phyloP scores from a whole-genome alignment of 257 asterid species.

The Solanum megistacrolobum region DNA sequence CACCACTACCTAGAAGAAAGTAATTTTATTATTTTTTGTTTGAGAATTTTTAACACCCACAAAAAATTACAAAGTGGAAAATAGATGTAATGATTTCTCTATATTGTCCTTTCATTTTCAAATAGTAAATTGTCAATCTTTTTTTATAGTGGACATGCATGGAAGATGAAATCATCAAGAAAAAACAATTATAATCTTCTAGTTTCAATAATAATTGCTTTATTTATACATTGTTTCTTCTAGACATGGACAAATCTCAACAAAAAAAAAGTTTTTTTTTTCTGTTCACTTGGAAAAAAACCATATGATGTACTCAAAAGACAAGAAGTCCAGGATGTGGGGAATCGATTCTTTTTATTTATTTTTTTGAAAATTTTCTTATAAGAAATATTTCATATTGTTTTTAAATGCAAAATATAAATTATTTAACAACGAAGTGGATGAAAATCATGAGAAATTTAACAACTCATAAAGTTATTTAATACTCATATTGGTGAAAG shows the following conservation, averaged over 20 bases:
- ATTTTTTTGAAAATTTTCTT: not conserved
- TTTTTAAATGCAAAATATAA: not conserved
- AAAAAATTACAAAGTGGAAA: not conserved
- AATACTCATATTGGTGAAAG: too few species aligned
- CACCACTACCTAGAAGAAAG: not conserved
- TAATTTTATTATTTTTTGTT: not conserved
- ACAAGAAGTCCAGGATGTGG: not conserved
- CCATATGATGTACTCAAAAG: not conserved
- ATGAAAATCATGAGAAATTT: too few species aligned
- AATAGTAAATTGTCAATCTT: not conserved
- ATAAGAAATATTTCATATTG: not conserved
- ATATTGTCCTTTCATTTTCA: not conserved
- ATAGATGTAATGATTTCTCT: not conserved
- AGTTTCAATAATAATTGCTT: too few species aligned
- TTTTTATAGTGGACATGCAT: not conserved
- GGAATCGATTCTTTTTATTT: not conserved
- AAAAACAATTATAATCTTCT: too few species aligned
- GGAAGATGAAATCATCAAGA: not conserved
- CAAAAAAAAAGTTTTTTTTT: too few species aligned
- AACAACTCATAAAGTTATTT: too few species aligned
- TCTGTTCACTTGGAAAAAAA: not conserved
- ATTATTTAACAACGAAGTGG: not conserved
- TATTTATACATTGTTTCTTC: not conserved
- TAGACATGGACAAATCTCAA: not conserved
- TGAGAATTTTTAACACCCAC: not conserved